Conservation (phyloP, 768 basidiomycete species). For the Erythrobasidium yunnanense region DNA sequence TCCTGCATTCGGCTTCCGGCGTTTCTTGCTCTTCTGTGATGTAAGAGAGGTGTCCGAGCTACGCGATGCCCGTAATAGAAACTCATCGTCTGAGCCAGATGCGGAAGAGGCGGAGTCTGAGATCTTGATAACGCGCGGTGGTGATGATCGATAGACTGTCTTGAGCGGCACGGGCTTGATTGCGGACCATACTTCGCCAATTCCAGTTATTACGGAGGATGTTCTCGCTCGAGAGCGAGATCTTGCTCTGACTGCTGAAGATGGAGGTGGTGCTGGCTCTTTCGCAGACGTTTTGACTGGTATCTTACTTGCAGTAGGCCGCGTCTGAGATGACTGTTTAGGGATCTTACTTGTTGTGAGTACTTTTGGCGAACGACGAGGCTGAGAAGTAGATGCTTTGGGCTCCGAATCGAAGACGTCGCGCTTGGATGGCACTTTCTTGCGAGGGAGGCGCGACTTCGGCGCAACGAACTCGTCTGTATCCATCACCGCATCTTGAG, state of each 20-base stretch:
- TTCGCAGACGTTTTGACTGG: background rate
- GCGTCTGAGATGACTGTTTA: background rate
- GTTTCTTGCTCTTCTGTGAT: background rate
- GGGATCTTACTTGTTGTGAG: too few species aligned
- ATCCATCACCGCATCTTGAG: background rate
- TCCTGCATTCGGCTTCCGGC: constrained; percentile 12
- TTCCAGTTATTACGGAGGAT: background rate
- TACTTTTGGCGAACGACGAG: too few species aligned
- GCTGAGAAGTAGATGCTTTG: too few species aligned
- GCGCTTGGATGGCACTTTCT: too few species aligned
- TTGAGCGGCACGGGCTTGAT: constrained; percentile 9
- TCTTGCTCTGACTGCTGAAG: background rate
- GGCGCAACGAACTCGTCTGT: background rate
- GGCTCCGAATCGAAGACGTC: too few species aligned
- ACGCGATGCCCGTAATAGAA: background rate
- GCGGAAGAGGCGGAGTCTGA: background rate
- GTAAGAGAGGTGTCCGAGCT: background rate
- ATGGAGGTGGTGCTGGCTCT: too few species aligned
- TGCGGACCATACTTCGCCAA: background rate
- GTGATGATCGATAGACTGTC: constrained; percentile 8
- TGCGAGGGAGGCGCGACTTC: too few species aligned
- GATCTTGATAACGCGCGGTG: background rate
- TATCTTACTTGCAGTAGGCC: background rate
- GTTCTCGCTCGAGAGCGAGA: background rate
- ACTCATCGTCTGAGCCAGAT: constrained; percentile 1